phyloP scores from a whole-genome alignment of 2,329 filamentous ascomycete genomes.

The Podosphaera fusca region DNA sequence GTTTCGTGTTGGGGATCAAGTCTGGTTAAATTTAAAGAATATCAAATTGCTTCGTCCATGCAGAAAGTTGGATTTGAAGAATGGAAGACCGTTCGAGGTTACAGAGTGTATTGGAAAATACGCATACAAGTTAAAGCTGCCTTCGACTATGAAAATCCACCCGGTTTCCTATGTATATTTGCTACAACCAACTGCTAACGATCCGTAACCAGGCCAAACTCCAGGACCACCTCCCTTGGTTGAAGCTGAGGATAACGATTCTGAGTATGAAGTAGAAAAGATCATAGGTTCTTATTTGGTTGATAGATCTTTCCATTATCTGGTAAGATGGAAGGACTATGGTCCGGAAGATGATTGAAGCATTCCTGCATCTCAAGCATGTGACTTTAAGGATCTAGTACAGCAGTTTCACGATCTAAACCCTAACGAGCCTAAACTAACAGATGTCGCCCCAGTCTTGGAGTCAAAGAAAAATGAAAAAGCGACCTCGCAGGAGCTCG shows the following conservation, averaged over 20 bases:
- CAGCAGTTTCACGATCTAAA: background rate
- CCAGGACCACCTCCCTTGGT: background rate
- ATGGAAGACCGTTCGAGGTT: background rate
- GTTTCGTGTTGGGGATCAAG: background rate
- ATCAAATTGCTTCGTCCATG: background rate
- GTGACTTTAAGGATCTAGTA: background rate
- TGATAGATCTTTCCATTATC: background rate
- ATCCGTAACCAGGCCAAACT: background rate
- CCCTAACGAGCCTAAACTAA: background rate
- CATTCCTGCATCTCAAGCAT: background rate
- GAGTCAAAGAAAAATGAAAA: background rate
- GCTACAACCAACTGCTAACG: background rate
- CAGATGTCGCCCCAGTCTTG: background rate
- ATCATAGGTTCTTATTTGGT: background rate
- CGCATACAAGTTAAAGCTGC: background rate
- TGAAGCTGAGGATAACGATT: background rate
- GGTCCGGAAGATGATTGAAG: background rate
- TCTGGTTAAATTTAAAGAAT: background rate
- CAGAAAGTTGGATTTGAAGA: background rate
- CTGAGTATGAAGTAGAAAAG: background rate
- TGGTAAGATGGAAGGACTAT: background rate
- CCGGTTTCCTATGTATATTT: background rate
- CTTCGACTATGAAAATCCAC: background rate
- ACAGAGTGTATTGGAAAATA: background rate
- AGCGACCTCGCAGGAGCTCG: background rate